Evolutionary conservation across 2,329 filamentous ascomycete species (phyloP), one percentile per base, ranked within the genome.

Genomic region (Tolypocladium endophyticum): DNA sequence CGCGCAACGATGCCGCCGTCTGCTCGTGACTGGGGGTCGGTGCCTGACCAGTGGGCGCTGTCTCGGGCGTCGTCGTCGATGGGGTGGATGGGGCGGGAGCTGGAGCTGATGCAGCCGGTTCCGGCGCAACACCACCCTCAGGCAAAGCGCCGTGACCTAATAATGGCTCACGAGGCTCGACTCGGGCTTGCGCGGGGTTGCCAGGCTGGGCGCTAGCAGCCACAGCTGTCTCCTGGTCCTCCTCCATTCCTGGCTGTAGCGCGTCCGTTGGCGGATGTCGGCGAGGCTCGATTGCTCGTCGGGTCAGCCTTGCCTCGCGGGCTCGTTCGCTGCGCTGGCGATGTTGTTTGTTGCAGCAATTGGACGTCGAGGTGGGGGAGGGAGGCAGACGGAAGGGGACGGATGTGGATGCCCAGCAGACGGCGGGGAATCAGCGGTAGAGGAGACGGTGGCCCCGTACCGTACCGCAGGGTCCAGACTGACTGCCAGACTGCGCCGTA

Each of bases 131-230:
- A 35, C 30, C 50, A 36, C 50, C 50, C 30, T 35, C 30, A 7
- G 50, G 30, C 30, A 36, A 23, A 20, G 20, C 50, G 30, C 50
- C 50, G n/a, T 3, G 50, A 33, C 30, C 50, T 54, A 23, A 54
- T 54, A 59, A 59, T 57, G 62, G 63, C 58, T 64, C 63, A 63
- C 63, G 61, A 61, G 64, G 61, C 61, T 55, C 39, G 61, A 61
- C 60, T 61, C 59, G 61, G 63, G 62, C 53, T 43, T 60, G 58
- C 62, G 61, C 60, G 60, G 63, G 57, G 56, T 64, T 61, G 50
- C 47, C 55, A 59, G 59, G 54, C 53, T 56, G 58, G 57, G 58
- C 57, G 64, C 61, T 57, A 59, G 60, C 45, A 35, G 55, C 56
- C 50, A 52, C 58, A 45, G 50, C 59, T 25, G 56, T 52, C 55